Base-by-base conservation (phyloP, 139 green algal species). In the Yamagishiella unicocca region DNA sequence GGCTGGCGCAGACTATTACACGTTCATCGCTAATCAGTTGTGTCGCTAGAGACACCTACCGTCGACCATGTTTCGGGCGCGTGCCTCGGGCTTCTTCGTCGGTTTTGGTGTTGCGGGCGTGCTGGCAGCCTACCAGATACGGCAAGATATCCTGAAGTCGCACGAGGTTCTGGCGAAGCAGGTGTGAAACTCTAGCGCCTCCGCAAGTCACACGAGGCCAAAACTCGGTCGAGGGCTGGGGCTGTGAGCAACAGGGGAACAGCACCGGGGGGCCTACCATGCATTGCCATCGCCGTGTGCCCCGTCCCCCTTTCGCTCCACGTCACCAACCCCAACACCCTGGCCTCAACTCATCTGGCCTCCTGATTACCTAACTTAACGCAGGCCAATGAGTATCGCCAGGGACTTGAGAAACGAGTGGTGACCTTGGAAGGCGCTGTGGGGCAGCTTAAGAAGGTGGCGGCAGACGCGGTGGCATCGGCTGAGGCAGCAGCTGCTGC, bases 71-170 rank as follows among this genome's bases (percentile, higher is more conserved):
- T 87, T 87, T 37, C 45, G 66, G 33, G 82, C 82, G 12, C 66
- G 82, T 4, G 53, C 53, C 5, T 81, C 82, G 19, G 82, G 82
- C 22, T 87, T 87, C 35, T 75, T 87, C 64, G 82, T 87, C 27
- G 82, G 82, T 25, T 87, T 87, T 61, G 82, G 82, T 12, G 67
- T 80, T 25, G 82, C 82, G 2, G 66, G 46, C 40, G 46, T 58
- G 5, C 50, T 87, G 31, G 82, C 82, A 9, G 67, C 67, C 1
- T 87, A 87, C 35, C 82, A 87, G 24, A 2, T 87, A 27, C 46
- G 82, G 62, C 46, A 71, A 46, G 82, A 87, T 50, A 87, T 87
- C 67, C 46, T 87, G 14, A 87, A 80, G 31, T 62, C 35, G 0
- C 82, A 87, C 22, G 66, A 79, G 25, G 82, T 62, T 35, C 29